Base-by-base conservation (phyloP, 768 basidiomycete genomes). In the Hericium coralloides region DNA sequence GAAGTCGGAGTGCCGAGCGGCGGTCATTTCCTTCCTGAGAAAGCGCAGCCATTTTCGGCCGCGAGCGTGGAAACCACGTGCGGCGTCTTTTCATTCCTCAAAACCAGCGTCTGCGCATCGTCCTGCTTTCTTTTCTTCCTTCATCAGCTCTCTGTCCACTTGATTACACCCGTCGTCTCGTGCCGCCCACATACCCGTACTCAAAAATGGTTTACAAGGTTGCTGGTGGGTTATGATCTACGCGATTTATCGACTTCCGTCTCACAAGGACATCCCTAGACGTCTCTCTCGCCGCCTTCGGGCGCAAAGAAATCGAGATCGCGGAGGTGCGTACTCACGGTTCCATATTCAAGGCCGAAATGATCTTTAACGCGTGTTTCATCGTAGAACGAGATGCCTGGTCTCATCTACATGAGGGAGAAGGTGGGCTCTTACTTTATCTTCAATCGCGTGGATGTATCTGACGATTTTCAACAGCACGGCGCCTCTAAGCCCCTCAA, bases 261-360 rank as follows among this genome's bases (percentile, higher is more conserved):
- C 26, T 23, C 43, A 25, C 36, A 55, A 54, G 57, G 60, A 59
- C 61, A 67, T 57, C 37, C 36, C 15, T 41, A 92, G 93, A 93
- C 70, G 78, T 95, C 67, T 98, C 95, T 67, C 91, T 99, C 70
- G 97, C 97, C 70, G 95, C 95, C 59, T 99, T 98, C 76, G 93
- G 95, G 74, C 93, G 95, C 79, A 99, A 99, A 79, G 95, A 99
- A 79, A 92, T 99, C 67, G 87, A 95, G 78, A 90, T 99, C 73
- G 95, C 95, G 61, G 95, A 99, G 87, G 95, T 95, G 72, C 64
- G 70, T 57, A 64, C 45, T 43, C 62, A 53, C 48, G 56, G 38
- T 59, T 60, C 59, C 61, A 52, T 57, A 45, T 22, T 12, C 12
- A 45, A 8, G 12, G 43, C 22, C 43, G 31, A 31, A 45, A 5